Conservation (phyloP, 2,329 filamentous ascomycete genomes). For the Zasmidium angulare region DNA sequence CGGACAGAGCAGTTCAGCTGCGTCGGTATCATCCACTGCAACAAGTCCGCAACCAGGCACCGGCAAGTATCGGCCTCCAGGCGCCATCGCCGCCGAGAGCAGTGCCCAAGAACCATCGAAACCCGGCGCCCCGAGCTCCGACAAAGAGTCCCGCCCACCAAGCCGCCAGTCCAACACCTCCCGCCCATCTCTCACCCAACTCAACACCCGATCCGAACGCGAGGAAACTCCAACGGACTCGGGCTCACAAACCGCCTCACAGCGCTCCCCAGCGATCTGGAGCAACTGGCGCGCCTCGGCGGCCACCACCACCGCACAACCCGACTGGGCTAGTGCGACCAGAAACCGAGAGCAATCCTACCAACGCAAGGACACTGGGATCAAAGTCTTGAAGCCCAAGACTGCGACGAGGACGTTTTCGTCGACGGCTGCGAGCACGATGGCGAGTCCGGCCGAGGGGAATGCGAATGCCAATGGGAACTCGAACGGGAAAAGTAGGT, state of each 20-base stretch:
- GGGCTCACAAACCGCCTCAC: slow-evolving; percentile 16
- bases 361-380: slow-evolving; percentile 69
- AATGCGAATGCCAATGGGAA: too few relatives aligned
- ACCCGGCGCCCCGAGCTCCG: slow-evolving; percentile 24
- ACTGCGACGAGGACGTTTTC: slow-evolving; percentile 55
- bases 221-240: slow-evolving; percentile 17
- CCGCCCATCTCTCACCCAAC: slow-evolving; percentile 26
- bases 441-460: slow-evolving; percentile 25
- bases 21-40: slow-evolving; percentile 24
- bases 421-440: slow-evolving; percentile 31
- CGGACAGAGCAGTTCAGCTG: slow-evolving; percentile 29
- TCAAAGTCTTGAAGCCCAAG: slow-evolving; percentile 90
- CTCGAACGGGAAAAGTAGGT: slow-evolving; percentile 46
- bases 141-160: slow-evolving; percentile 25
- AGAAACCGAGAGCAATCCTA: slow-evolving; percentile 62
- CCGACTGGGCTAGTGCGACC: slow-evolving; percentile 57
- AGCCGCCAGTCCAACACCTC: slow-evolving; percentile 25
- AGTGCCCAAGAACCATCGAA: slow-evolving; percentile 19
- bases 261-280: slow-evolving; percentile 44
- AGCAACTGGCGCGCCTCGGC: slow-evolving; percentile 44
- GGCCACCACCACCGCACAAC: slow-evolving; percentile 13
- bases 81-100: slow-evolving; percentile 26
- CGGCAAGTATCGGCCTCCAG: slow-evolving; percentile 33
- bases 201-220: slow-evolving; percentile 24
- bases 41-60: slow-evolving; percentile 28